Conservation (phyloP, 2,329 filamentous ascomycete species). For the Diaporthe sp. region DNA sequence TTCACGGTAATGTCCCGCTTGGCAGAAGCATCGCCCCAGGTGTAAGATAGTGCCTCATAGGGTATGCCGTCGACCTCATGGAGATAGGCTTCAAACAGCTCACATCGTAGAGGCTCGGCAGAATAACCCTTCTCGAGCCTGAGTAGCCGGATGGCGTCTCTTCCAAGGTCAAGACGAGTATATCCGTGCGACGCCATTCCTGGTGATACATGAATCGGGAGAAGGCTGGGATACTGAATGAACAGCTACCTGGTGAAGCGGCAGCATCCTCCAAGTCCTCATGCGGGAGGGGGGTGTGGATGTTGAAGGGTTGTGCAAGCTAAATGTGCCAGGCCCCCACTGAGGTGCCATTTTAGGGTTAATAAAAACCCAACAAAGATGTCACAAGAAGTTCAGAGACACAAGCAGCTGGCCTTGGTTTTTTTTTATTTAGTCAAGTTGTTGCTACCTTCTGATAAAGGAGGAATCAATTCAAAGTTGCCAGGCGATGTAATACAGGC, state of each 20-base stretch:
- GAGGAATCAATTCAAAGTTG: no score
- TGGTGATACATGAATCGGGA: no score
- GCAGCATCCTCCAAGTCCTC: not conserved
- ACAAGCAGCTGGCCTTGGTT: no score
- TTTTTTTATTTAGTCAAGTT: no score
- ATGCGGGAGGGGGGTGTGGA: not conserved
- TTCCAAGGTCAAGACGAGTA: not conserved
- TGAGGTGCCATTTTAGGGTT: not conserved
- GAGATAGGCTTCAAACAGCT: constrained; percentile 19
- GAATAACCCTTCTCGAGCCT: not conserved
- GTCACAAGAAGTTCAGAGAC: no score
- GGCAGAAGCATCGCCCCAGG: constrained; percentile 12
- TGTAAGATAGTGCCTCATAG: constrained; percentile 31
- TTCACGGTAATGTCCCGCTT: constrained; percentile 5
- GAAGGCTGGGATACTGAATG: no score
- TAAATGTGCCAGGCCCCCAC: not conserved
- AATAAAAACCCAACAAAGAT: no score
- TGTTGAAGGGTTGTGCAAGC: not conserved
- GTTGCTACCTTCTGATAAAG: no score
- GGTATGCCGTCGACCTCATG: constrained; percentile 10
- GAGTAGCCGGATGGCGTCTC: constrained; percentile 26
- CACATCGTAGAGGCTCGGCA: constrained; percentile 7
- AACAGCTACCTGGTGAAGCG: not conserved
- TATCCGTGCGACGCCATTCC: not conserved
- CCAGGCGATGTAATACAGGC: no score